These are phyloP conservation scores for Nepenthes gracilis DNA, from an alignment of 148 eudicot genomes.

Conservation along the genomic window DNA sequence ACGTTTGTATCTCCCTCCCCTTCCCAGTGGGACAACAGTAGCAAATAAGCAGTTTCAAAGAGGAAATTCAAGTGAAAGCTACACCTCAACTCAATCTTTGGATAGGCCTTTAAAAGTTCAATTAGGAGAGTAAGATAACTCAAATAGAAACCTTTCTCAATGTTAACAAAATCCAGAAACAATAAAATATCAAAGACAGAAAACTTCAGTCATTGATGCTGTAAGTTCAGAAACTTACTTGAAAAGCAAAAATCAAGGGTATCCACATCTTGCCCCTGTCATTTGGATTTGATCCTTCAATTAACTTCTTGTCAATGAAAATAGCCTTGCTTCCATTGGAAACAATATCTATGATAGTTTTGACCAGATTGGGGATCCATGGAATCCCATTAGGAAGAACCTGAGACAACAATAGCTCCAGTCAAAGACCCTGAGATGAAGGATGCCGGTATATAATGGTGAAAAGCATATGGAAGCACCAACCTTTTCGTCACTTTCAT, in stretches of 20 bases:
- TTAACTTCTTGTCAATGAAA: slow-evolving; percentile 67
- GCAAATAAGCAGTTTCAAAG: too few relatives aligned
- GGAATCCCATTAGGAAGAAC: slow-evolving; percentile 74
- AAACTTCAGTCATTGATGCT: too few relatives aligned
- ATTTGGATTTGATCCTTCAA: slow-evolving; percentile 91
- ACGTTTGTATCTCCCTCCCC: too few relatives aligned
- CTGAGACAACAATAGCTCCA: slow-evolving; percentile 17
- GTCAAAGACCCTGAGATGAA: not conserved
- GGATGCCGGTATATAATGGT: not conserved
- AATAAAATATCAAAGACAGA: too few relatives aligned
- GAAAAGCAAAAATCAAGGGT: slow-evolving; percentile 55
- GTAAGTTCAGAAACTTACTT: slow-evolving; percentile 35
- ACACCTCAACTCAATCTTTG: too few relatives aligned
- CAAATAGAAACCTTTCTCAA: too few relatives aligned
- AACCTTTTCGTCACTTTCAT: slow-evolving; percentile 85
- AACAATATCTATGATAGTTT: slow-evolving; percentile 50
- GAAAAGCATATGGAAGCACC: slow-evolving; percentile 3
- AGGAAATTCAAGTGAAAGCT: too few relatives aligned
- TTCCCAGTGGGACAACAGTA: too few relatives aligned
- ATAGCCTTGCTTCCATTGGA: slow-evolving; percentile 61
- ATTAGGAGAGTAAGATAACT: too few relatives aligned
- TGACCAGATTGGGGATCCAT: slow-evolving; percentile 83
- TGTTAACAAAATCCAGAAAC: too few relatives aligned
- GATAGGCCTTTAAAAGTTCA: too few relatives aligned
- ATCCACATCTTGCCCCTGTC: slow-evolving; percentile 55